A percentile compares a stretch with the other conserved stretches of the same genome.
These are phyloP conservation scores for Penicillium taxi DNA, from an alignment of 495 filamentous ascomycete species.

Conservation along the genomic window DNA sequence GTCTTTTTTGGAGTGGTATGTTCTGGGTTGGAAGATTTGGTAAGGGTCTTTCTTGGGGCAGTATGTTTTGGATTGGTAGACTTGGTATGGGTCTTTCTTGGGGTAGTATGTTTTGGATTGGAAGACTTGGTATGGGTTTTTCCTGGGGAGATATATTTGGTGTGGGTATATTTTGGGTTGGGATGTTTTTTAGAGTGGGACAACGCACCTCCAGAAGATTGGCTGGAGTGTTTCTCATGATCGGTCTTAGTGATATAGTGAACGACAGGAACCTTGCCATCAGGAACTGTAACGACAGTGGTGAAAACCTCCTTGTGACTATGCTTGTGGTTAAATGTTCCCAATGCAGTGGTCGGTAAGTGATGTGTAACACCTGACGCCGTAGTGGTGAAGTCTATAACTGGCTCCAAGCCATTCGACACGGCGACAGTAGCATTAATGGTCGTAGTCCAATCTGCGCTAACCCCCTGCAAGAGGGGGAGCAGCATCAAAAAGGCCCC, in stretches of 20 bases:
- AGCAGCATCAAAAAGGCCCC: background rate
- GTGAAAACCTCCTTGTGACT: background rate
- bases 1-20: no score
- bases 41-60: no score
- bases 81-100: no score
- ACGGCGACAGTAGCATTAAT: background rate
- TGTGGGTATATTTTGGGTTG: no score
- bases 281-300: background rate
- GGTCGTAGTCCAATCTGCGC: slow-evolving; percentile 1
- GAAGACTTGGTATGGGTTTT: no score
- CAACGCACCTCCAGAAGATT: background rate
- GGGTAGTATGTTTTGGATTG: no score
- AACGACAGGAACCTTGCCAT: background rate
- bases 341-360: background rate
- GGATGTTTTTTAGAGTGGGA: background rate
- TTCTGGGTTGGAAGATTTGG: no score
- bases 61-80: no score
- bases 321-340: background rate
- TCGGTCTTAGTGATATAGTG: no score
- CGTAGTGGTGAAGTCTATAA: background rate
- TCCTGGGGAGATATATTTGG: no score
- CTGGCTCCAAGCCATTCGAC: background rate
- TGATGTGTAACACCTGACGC: no score
- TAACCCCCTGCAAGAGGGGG: background rate
- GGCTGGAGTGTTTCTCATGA: background rate